Conservation (phyloP, 2,329 filamentous ascomycete species). For the Colletotrichum tofieldiae region DNA sequence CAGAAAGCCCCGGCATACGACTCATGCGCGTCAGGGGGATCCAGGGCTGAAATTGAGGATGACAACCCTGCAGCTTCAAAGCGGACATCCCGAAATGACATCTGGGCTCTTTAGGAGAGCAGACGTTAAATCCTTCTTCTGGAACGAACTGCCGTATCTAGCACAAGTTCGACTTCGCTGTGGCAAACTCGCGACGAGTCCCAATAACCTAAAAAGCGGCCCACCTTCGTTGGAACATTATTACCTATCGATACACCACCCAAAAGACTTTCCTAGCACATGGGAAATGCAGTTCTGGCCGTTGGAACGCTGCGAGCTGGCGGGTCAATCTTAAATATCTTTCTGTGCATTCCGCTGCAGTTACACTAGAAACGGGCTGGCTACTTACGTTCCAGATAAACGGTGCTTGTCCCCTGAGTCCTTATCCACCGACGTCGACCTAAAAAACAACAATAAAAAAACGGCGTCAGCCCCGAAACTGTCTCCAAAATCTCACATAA, state of each 20-base stretch:
- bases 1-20: conserved; percentile 16
- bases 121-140: neutral
- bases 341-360: neutral
- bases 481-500: neutral
- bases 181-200: neutral
- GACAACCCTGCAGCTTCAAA: conserved; percentile 12
- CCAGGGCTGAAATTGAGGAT: conserved; percentile 6
- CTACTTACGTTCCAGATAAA: neutral
- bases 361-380: neutral
- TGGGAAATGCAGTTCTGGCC: neutral
- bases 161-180: neutral
- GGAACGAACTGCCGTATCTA: neutral
- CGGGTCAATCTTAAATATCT: neutral
- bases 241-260: neutral
- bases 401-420: neutral
- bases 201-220: neutral
- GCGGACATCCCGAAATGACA: conserved; percentile 24
- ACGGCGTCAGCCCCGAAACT: no score
- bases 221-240: neutral
- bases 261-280: neutral
- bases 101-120: neutral
- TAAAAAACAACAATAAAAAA: neutral
- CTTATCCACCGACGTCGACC: neutral
- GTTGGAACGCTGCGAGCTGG: neutral
- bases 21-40: conserved; percentile 25